Base-by-base conservation (phyloP, 441 rosid genomes). In the Gossypium gossypioides region DNA sequence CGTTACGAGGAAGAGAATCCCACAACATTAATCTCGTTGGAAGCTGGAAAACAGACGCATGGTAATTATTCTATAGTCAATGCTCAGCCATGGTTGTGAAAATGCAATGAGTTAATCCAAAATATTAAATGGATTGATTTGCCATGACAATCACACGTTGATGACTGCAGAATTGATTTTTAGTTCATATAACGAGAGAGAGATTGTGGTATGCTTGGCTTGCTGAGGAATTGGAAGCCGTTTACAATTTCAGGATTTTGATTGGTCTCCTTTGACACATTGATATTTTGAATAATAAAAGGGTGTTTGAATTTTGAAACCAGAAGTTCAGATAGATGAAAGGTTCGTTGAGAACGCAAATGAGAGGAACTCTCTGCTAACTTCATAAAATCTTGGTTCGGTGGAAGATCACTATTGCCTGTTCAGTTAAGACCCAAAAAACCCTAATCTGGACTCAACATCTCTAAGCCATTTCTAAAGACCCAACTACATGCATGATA, bases 1-100 rank as follows among this genome's bases (percentile, higher is more conserved):
- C 98, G 74, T 95, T 92, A 21, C 97, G 97, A 12, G 99, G 99
- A 59, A 95, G 78, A 6, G 88, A 84, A 32, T 95, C 93, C 99
- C 98, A 91, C 75, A 95, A 58, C 75, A 89, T 81, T 79, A 95
- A 74, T 56, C 82, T 85, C 32, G 95, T 91, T 69, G 99, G 99
- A 52, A 89, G 87, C 99, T 95, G 82, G 50, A 77, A 74, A 63
- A 32, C 72, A 75, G 13, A 61, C 13, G 15, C 13, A 46, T 15
- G 32, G 51, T 3, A 42, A 46, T 46, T n/a, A 71, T 37, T 21
- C 27, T 25, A 18, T 55, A 48, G 57, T 51, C 42, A 51, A 29
- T 27, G 16, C 72, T 51, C 46, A 16, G 19, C 27, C 46, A 68
- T 27, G 19, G 40, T 67, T 24, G n/a, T 3, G 59, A 51, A 68